Evolutionary conservation across 768 basidiomycete genomes (phyloP), one percentile per base, ranked within the genome.

Genomic region (Rhodotorula kratochvilovae): DNA sequence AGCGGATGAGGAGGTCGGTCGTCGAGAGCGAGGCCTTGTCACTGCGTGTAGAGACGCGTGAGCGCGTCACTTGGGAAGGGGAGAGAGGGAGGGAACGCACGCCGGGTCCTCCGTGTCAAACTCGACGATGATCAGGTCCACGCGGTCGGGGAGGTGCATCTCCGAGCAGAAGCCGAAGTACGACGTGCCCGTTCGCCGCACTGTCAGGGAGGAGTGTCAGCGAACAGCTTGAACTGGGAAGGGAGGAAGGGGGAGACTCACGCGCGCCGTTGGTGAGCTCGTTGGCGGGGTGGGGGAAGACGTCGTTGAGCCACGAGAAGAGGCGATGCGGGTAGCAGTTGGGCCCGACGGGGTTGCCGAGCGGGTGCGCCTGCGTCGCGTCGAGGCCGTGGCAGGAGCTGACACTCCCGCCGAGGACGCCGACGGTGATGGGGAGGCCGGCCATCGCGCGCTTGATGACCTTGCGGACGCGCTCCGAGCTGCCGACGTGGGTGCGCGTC

Each of bases 241-340:
- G 16, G 42, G 53, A 35, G 48, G 36, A 31, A 50, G 1, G 33
- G 23, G 23, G 42, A n/a, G 23, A 77, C 77, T 65, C 39, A 71
- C 77, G 53, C 7, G 95, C 95, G 46, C 95, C 95, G 80, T 99
- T 99, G 36, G 95, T 99, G 76, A 99, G 86, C 80, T 98, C 94
- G 19, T 94, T 92, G 3, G 93, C 94, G 0, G 95, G 95, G 80
- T 99, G 92, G 0, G 95, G 96, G 82, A 99, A 99, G n/a, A 98
- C 86, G 64, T 84, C 85, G 81, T 94, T 92, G 91, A 95, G 96
- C 95, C 96, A 99, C 61, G 88, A 84, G 83, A 98, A 98, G 83
- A 98, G 91, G 63, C 87, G 87, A n/a, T 90, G 88, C 2, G 96
- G 95, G 81, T 97, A 99, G 80, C 95, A 78, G 64, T 76, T 78